These are phyloP conservation scores for Rhizophora apiculata DNA, from an alignment of 345 rosid genomes.

Conservation along the genomic window DNA sequence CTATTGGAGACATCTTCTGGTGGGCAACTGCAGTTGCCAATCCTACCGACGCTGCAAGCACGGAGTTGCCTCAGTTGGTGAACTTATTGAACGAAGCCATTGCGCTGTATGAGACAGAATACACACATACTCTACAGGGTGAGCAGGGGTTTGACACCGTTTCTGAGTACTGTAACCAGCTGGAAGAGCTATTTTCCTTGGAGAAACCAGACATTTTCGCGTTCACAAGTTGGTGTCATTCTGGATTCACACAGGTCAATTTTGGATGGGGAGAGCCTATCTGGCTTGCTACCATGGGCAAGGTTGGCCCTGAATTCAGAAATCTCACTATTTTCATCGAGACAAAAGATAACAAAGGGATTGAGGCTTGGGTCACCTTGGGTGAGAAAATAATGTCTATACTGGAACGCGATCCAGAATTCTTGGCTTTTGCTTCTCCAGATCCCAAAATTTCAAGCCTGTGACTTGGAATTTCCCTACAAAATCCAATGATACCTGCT, in stretches of 20 bases:
- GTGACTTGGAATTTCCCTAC: background rate
- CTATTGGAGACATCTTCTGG: slow-evolving; percentile 5
- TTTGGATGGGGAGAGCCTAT: slow-evolving; percentile 23
- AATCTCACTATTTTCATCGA: slow-evolving; percentile 17
- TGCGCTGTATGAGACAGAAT: slow-evolving; percentile 12
- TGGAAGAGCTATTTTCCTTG: background rate
- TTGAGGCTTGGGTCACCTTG: slow-evolving; percentile 26
- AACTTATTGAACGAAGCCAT: slow-evolving; percentile 11
- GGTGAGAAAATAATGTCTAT: slow-evolving; percentile 10
- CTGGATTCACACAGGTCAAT: slow-evolving; percentile 7
- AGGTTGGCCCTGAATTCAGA: slow-evolving; percentile 10
- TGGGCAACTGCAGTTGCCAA: slow-evolving; percentile 10
- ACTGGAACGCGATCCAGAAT: slow-evolving; percentile 14
- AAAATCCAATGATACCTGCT: too few species aligned
- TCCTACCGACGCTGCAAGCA: background rate
- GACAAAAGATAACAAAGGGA: slow-evolving; percentile 6
- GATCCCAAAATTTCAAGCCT: slow-evolving; percentile 19
- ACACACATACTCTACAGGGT: slow-evolving; percentile 15
- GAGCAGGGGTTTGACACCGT: slow-evolving; percentile 15
- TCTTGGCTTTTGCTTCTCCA: slow-evolving; percentile 22
- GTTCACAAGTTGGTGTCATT: slow-evolving; percentile 20
- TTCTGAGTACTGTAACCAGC: slow-evolving; percentile 6
- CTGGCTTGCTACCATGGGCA: slow-evolving; percentile 5
- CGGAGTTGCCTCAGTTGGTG: slow-evolving; percentile 6
- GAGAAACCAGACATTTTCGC: slow-evolving; percentile 23